phyloP scores from a whole-genome alignment of 2,329 filamentous ascomycete species.

The Pestalotiopsis sp. region DNA sequence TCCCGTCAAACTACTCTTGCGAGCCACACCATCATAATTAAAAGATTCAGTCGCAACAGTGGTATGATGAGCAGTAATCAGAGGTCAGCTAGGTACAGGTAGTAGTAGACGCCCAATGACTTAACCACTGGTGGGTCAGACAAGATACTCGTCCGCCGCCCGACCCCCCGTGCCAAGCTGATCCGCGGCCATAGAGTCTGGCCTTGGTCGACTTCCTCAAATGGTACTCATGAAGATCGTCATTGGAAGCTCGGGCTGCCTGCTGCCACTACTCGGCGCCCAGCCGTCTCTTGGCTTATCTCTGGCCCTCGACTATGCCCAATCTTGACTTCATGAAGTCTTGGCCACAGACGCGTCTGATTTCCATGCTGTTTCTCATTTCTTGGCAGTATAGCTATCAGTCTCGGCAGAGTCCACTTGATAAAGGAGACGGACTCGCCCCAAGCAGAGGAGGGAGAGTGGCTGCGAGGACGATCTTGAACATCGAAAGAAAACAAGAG shows the following conservation, averaged over 20 bases:
- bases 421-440: conserved; percentile 13
- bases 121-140: conserved; percentile 7
- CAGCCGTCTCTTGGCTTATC: conserved; percentile 21
- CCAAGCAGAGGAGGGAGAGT: not conserved
- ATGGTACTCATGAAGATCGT: conserved; percentile 27
- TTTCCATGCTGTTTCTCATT: conserved; percentile 21
- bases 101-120: not conserved
- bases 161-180: not conserved
- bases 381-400: conserved; percentile 24
- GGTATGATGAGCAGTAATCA: not conserved
- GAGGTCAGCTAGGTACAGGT: not conserved
- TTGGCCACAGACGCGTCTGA: conserved; percentile 11
- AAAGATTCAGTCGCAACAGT: not conserved
- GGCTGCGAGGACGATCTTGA: conserved; percentile 6
- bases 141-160: conserved; percentile 1
- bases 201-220: conserved; percentile 16
- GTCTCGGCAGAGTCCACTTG: conserved; percentile 1
- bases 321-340: not conserved
- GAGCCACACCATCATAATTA: not conserved
- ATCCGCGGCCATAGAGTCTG: not conserved
- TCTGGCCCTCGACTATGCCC: conserved; percentile 17
- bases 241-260: conserved; percentile 25
- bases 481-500: conserved; percentile 1
- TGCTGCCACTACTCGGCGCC: conserved; percentile 12
- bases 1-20: not conserved